A percentile compares a stretch with the other conserved stretches of the same genome.
These are phyloP conservation scores for Neurospora sp. DNA, from an alignment of 495 filamentous ascomycete genomes.

Conservation along the genomic window DNA sequence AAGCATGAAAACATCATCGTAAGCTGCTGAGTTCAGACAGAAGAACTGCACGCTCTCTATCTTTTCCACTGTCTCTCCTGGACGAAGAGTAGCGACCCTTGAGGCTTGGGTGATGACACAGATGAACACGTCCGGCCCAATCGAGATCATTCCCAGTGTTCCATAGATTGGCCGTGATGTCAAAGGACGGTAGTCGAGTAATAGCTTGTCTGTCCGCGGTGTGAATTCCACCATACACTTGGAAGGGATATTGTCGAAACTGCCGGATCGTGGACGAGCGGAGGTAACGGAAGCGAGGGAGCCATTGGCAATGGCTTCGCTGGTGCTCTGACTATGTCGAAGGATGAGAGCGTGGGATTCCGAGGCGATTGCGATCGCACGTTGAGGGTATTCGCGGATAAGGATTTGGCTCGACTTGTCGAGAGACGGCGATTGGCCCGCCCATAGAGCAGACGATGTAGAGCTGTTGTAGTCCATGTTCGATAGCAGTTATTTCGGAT, in stretches of 20 bases:
- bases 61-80: constrained; percentile 78
- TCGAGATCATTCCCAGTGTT: constrained; percentile 80
- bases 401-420: constrained; percentile 47
- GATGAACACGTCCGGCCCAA: constrained; percentile 79
- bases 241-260: constrained; percentile 29
- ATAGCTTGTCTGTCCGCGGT: constrained; percentile 48
- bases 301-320: constrained; percentile 40
- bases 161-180: constrained; percentile 71
- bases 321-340: constrained; percentile 54
- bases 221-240: constrained; percentile 87
- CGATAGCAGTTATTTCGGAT: neutral
- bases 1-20: constrained; percentile 62
- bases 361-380: constrained; percentile 76
- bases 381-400: constrained; percentile 68
- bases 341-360: constrained; percentile 73
- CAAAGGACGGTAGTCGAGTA: constrained; percentile 63
- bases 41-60: constrained; percentile 87
- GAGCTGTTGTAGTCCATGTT: constrained; percentile 20
- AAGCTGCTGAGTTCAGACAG: constrained; percentile 75
- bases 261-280: constrained; percentile 24
- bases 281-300: constrained; percentile 39
- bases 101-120: constrained; percentile 75
- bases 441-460: constrained; percentile 19
- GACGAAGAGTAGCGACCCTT: constrained; percentile 70
- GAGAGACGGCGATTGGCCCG: constrained; percentile 25